A percentile compares a stretch with the other conserved stretches of the same genome.
phyloP scores from a whole-genome alignment of 192 early-diverging fungal species.

The Coemansia asiatica region DNA sequence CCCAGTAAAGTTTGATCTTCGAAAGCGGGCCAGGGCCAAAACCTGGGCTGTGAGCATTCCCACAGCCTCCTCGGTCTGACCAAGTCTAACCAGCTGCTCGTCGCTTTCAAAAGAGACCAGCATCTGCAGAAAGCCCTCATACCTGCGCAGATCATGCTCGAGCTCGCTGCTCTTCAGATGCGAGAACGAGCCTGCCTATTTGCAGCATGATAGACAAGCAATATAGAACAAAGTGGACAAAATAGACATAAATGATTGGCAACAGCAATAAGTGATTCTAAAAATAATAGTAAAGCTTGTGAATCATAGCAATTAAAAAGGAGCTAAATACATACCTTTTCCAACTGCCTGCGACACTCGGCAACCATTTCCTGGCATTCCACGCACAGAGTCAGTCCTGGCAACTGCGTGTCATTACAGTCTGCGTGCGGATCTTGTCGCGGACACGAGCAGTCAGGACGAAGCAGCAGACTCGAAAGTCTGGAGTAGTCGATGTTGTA shows the following conservation, averaged over 20 bases:
- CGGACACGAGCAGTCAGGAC: slow-evolving; percentile 12
- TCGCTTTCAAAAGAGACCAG: slow-evolving; percentile 15
- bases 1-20: slow-evolving; percentile 46
- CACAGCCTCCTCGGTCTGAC: slow-evolving; percentile 44
- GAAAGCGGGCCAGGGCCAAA: slow-evolving; percentile 42
- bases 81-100: slow-evolving; percentile 41
- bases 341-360: slow-evolving; percentile 29
- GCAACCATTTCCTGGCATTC: slow-evolving; percentile 26
- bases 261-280: background rate
- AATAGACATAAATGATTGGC: background rate
- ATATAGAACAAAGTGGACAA: background rate
- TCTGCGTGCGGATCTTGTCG: background rate
- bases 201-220: slow-evolving; percentile 1
- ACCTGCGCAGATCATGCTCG: slow-evolving; percentile 30
- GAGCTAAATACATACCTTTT: slow-evolving; percentile 32
- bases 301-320: background rate
- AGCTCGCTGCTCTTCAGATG: slow-evolving; percentile 41
- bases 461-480: slow-evolving; percentile 20
- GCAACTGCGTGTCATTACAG: background rate
- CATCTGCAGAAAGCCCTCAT: slow-evolving; percentile 30
- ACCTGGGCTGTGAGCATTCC: slow-evolving; percentile 34
- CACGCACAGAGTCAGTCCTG: background rate
- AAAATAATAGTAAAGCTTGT: slow-evolving; percentile 5
- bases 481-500: slow-evolving; percentile 38
- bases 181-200: slow-evolving; percentile 40